phyloP scores from a whole-genome alignment of 2,329 filamentous ascomycete genomes.

The Aspergillus sp. region DNA sequence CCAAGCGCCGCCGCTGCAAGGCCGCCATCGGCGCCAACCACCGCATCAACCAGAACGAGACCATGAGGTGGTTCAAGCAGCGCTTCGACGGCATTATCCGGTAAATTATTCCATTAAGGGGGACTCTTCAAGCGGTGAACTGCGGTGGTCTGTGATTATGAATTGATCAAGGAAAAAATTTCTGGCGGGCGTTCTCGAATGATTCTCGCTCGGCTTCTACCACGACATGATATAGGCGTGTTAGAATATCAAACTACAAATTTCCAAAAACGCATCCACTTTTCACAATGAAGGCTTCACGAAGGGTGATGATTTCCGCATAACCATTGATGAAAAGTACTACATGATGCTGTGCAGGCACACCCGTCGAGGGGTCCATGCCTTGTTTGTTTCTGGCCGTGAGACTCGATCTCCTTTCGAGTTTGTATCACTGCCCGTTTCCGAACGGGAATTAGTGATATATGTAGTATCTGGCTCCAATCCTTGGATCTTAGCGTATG shows the following conservation, averaged over 20 bases:
- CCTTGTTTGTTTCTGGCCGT: conserved; percentile 10
- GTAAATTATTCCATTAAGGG: conserved; percentile 58
- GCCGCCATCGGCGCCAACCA: conserved; percentile 81
- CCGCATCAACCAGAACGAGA: conserved; percentile 92
- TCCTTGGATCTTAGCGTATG: not conserved
- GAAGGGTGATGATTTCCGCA: conserved; percentile 55
- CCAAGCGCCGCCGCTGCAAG: conserved; percentile 89
- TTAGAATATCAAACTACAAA: conserved; percentile 40
- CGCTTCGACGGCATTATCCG: conserved; percentile 98
- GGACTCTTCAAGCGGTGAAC: conserved; percentile 24
- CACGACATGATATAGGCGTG: conserved; percentile 41
- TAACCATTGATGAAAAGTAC: conserved; percentile 56
- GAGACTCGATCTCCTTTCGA: conserved; percentile 1
- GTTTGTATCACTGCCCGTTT: not conserved
- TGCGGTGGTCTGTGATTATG: conserved; percentile 29
- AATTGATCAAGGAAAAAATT: conserved; percentile 31
- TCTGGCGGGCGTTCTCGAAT: conserved; percentile 21
- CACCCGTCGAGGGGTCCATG: not conserved
- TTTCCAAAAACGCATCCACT: conserved; percentile 42
- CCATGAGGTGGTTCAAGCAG: conserved; percentile 95
- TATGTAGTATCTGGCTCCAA: not conserved
- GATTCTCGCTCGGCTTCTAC: conserved; percentile 31
- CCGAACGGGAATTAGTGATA: not conserved
- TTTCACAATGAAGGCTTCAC: conserved; percentile 60
- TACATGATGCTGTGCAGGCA: conserved; percentile 21